phyloP scores from a whole-genome alignment of 2,329 filamentous ascomycete species.

The Colletotrichum camelliae region DNA sequence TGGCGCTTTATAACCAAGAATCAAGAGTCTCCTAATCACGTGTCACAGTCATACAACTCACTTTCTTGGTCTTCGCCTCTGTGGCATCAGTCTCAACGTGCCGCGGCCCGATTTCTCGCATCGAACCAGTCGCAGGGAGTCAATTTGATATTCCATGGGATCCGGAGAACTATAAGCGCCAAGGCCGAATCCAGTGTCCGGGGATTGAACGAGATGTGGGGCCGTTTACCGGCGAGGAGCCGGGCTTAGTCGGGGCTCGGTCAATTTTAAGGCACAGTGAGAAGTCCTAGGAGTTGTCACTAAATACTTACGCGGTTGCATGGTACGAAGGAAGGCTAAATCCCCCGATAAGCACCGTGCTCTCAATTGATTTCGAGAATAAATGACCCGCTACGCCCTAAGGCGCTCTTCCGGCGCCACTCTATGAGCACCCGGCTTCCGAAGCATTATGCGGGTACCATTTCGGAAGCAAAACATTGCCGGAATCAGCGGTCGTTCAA shows the following conservation, averaged over 20 bases:
- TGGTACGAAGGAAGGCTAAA: neutral
- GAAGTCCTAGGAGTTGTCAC: neutral
- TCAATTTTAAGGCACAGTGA: neutral
- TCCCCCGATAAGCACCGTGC: neutral
- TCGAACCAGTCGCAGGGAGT: too few species aligned
- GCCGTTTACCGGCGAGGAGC: neutral
- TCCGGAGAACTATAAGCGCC: neutral
- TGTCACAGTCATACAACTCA: too few species aligned
- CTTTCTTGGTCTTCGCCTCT: too few species aligned
- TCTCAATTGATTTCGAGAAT: accelerated
- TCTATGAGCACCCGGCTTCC: neutral
- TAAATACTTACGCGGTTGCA: neutral
- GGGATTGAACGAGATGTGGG: neutral
- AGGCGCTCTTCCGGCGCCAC: neutral
- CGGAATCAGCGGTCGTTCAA: accelerated
- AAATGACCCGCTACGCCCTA: neutral
- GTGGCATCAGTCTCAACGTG: too few species aligned
- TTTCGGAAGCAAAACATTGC: neutral
- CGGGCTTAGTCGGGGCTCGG: neutral
- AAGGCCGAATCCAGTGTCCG: neutral
- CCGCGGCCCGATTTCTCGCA: too few species aligned
- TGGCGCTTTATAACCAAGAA: too few species aligned
- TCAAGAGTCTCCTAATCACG: too few species aligned
- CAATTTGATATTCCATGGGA: neutral
- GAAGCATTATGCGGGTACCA: neutral